Evolutionary conservation across 2,329 filamentous ascomycete genomes (phyloP), one percentile per base, ranked within the genome.

Genomic region (Monosporascus sp.): DNA sequence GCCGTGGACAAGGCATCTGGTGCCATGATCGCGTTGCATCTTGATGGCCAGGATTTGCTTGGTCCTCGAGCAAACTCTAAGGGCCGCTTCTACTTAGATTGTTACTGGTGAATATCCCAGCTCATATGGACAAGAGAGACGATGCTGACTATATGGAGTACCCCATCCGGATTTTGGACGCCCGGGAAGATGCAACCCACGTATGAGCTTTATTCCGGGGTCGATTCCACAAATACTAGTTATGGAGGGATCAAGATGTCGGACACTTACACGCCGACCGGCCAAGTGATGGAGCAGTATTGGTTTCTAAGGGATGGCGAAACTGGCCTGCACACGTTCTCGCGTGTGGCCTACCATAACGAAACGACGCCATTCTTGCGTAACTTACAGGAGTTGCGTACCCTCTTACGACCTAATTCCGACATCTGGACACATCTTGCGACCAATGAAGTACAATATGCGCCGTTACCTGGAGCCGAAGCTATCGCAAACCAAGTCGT

Each of bases 301-400:
- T 86, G 81, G 80, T 86, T 86, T 59, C 68, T 86, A 3, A 72
- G 79, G 11, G 81, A 84, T 45, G 78, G 78, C 1, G 83, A 87
- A 64, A 85, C 83, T 0, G 83, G 83, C 0, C 64, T 86, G 37
- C 83, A 86, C 60, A 78, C 76, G 0, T 86, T 86, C 65, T 80
- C 75, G 53, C 76, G 82, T n/a, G 66, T 84, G 9, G 73, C 76
- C 1, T 87, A 87, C 58, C 71, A 81, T 64, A 85, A 85, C 62
- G 73, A 77, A 53, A 78, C 76, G 0, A 77, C 70, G 1, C 81
- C 81, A 0, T 80, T 79, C 55, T 67, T 84, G 49, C 72, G 82
- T 11, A 82, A 82, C 52, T 62, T 86, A 7, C 80, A 84, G 58
- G 84, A 87, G 61, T 74, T 87, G 55, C 71, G 84, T 11, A 85